Conservation (phyloP, 148 eudicot species). For the Camellia japonica region DNA sequence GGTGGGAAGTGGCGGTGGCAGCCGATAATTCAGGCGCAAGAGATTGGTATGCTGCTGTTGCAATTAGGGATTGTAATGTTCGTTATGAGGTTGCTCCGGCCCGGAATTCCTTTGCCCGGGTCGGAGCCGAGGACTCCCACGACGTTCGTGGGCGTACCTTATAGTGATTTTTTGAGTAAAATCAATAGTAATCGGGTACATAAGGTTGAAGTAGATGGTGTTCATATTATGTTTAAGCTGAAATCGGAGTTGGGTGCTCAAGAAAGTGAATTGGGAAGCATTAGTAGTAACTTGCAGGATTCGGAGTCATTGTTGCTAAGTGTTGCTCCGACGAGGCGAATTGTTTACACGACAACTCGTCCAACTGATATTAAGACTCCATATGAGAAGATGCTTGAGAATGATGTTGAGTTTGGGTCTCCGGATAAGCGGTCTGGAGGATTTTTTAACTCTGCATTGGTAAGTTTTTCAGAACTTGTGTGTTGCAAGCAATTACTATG, state of each 20-base stretch:
- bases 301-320: constrained; percentile 59
- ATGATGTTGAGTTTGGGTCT: constrained; percentile 83
- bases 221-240: constrained; percentile 79
- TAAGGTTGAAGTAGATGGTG: constrained; percentile 94
- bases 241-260: constrained; percentile 42
- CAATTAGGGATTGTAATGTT: constrained; percentile 81
- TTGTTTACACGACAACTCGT: constrained; percentile 70
- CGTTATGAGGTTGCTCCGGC: constrained; percentile 74
- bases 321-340: constrained; percentile 60
- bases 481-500: neutral
- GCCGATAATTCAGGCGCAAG: constrained; percentile 82
- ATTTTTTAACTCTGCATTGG: constrained; percentile 77
- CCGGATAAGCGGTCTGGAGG: constrained; percentile 91
- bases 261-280: constrained; percentile 38
- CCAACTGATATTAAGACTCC: constrained; percentile 84
- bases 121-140: constrained; percentile 62
- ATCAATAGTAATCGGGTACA: constrained; percentile 68
- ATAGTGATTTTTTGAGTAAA: constrained; percentile 80
- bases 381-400: constrained; percentile 86
- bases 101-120: constrained; percentile 73
- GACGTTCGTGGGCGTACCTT: constrained; percentile 68
- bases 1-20: constrained; percentile 71
- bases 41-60: constrained; percentile 64
- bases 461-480: constrained; percentile 31
- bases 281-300: constrained; percentile 45